These are phyloP conservation scores for Suillus paluster DNA, from an alignment of 768 basidiomycete species.

Conservation along the genomic window DNA sequence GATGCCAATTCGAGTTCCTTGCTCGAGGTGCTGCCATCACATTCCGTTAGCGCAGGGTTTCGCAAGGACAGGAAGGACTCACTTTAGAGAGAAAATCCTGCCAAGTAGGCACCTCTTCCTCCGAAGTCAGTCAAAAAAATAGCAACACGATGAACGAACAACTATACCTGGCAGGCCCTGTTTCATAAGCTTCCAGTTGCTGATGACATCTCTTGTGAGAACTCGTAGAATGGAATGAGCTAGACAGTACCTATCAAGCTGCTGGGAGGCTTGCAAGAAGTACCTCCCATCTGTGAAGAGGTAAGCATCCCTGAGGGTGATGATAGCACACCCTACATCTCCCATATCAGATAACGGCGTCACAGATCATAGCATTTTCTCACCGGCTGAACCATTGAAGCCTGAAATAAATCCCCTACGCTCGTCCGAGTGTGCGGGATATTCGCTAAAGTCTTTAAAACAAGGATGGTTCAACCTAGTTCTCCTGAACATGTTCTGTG, in stretches of 20 bases:
- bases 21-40: slow-evolving; percentile 56
- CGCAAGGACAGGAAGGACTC: slow-evolving; percentile 6
- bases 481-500: neutral
- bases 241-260: slow-evolving; percentile 74
- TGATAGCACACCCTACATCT: slow-evolving; percentile 70
- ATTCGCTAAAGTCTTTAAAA: slow-evolving; percentile 83
- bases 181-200: slow-evolving; percentile 95
- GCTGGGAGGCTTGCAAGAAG: slow-evolving; percentile 89
- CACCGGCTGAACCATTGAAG: slow-evolving; percentile 93
- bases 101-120: slow-evolving; percentile 84
- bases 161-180: slow-evolving; percentile 77
- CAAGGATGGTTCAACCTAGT: slow-evolving; percentile 1
- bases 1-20: slow-evolving; percentile 73
- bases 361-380: slow-evolving; percentile 17
- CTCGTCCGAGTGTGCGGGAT: slow-evolving; percentile 82
- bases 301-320: slow-evolving; percentile 71
- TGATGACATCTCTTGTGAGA: slow-evolving; percentile 27
- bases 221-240: neutral
- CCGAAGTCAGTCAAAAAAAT: slow-evolving; percentile 17
- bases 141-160: slow-evolving; percentile 18
- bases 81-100: slow-evolving; percentile 85
- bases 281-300: slow-evolving; percentile 97
- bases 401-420: slow-evolving; percentile 89
- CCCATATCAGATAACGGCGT: slow-evolving; percentile 12
- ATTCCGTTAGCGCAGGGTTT: slow-evolving; percentile 8